These are phyloP conservation scores for Seiridium cupressi DNA, from an alignment of 2,329 filamentous ascomycete genomes.

Conservation along the genomic window DNA sequence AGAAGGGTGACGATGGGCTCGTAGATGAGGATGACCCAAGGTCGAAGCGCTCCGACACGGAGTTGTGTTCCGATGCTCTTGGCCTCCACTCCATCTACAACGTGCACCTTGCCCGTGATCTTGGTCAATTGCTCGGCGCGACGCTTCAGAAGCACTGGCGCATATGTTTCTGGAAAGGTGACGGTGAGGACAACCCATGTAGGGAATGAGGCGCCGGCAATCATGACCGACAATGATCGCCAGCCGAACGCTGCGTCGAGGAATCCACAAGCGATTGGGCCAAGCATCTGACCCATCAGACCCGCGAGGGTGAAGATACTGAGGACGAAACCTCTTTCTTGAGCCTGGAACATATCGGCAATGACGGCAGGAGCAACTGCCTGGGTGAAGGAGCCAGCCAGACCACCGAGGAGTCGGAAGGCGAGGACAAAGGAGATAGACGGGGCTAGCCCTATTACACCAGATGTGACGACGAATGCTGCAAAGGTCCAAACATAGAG, in stretches of 20 bases:
- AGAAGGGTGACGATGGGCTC: slow-evolving; percentile 58
- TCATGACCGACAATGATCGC: slow-evolving; percentile 16
- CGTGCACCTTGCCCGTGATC: slow-evolving; percentile 19
- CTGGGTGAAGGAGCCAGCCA: slow-evolving; percentile 12
- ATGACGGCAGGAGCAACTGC: slow-evolving; percentile 10
- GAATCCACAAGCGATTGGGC: slow-evolving; percentile 17
- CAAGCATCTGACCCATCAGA: slow-evolving; percentile 19
- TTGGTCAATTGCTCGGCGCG: slow-evolving; percentile 15
- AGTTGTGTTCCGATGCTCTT: slow-evolving; percentile 10
- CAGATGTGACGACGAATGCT: slow-evolving; percentile 7
- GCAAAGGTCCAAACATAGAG: slow-evolving; percentile 11
- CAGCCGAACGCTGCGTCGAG: slow-evolving; percentile 15
- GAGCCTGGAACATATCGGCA: slow-evolving; percentile 11
- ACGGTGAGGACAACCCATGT: slow-evolving; percentile 9
- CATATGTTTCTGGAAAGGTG: slow-evolving; percentile 28
- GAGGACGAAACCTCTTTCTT: slow-evolving; percentile 11
- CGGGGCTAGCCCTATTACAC: slow-evolving; percentile 6
- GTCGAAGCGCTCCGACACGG: slow-evolving; percentile 11
- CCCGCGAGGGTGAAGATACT: slow-evolving; percentile 14
- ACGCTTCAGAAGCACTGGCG: slow-evolving; percentile 21
- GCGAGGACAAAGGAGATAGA: slow-evolving; percentile 8
- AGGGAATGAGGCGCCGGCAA: slow-evolving; percentile 11
- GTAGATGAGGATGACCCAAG: slow-evolving; percentile 42
- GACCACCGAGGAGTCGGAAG: slow-evolving; percentile 9
- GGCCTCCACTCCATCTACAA: slow-evolving; percentile 14